Percentiles rank a stretch among this genome's conserved stretches.
phyloP scores from a whole-genome alignment of 306 rosid genomes.

The Datisca glomerata region DNA sequence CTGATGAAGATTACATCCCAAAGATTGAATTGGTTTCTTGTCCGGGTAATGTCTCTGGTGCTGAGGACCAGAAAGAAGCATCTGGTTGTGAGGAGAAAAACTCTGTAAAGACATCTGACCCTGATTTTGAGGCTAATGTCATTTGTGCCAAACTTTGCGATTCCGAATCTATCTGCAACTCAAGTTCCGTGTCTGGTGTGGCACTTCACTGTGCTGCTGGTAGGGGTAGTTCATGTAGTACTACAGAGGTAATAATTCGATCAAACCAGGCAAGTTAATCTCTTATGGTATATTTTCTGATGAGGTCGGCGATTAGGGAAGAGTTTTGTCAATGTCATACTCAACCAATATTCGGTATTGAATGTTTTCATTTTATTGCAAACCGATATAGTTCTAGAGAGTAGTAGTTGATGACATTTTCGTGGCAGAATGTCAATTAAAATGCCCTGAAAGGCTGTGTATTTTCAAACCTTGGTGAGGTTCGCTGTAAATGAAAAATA shows the following conservation, averaged over 20 bases:
- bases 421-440: not conserved
- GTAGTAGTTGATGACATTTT: not conserved
- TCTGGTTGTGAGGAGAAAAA: constrained; percentile 12
- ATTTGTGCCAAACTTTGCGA: constrained; percentile 17
- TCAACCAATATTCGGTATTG: too few relatives aligned
- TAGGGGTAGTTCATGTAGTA: constrained; percentile 27
- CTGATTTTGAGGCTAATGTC: constrained; percentile 26
- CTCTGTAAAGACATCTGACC: constrained; percentile 18
- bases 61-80: constrained; percentile 10
- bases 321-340: too few relatives aligned
- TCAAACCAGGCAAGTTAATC: constrained; percentile 42
- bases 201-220: constrained; percentile 34
- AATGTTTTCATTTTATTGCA: too few relatives aligned
- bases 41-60: constrained; percentile 13
- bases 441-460: constrained; percentile 18
- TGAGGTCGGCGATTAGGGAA: too few relatives aligned
- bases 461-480: constrained; percentile 25
- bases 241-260: constrained; percentile 28
- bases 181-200: constrained; percentile 21
- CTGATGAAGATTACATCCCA: constrained; percentile 17
- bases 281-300: constrained; percentile 16
- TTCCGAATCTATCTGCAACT: constrained; percentile 20
- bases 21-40: constrained; percentile 7
- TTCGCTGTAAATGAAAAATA: constrained; percentile 22
- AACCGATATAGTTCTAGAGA: constrained; percentile 6